These are phyloP conservation scores for Nematodospora anomalae DNA, from an alignment of 1,139 yeast genomes.

Conservation along the genomic window DNA sequence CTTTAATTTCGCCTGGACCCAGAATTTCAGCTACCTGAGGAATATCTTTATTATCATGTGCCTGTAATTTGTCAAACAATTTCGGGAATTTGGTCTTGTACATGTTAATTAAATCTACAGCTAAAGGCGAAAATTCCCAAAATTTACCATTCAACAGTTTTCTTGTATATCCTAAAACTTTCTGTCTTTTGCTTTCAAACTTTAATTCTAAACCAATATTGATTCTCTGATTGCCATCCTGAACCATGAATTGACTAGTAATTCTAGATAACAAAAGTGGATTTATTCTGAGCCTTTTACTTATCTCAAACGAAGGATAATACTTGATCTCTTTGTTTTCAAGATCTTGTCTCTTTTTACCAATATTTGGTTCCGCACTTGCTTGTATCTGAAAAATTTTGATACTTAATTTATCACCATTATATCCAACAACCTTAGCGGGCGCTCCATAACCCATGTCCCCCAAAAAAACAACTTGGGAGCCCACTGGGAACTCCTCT, in stretches of 20 bases:
- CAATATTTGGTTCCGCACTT: conserved; percentile 61
- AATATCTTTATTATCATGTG: conserved; percentile 19
- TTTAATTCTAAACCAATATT: conserved; percentile 86
- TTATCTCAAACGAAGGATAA: conserved; percentile 66
- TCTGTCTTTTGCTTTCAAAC: conserved; percentile 74
- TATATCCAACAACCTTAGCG: conserved; percentile 67
- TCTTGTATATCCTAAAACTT: conserved; percentile 85
- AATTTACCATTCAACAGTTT: conserved; percentile 51
- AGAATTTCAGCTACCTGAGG: conserved; percentile 29
- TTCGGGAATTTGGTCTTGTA: conserved; percentile 64
- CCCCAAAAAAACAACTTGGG: conserved; percentile 81
- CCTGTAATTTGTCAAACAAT: conserved; percentile 48
- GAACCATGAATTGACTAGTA: conserved; percentile 70
- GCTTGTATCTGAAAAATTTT: conserved; percentile 49
- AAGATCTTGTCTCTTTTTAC: conserved; percentile 53
- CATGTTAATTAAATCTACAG: conserved; percentile 62
- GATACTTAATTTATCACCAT: conserved; percentile 54
- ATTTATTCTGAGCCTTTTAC: conserved; percentile 56
- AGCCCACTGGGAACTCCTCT: conserved; percentile 75
- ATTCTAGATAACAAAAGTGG: conserved; percentile 73
- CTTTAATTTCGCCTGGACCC: conserved; percentile 34
- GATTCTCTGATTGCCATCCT: conserved; percentile 48
- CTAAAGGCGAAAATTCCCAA: conserved; percentile 85
- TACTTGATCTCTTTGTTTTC: conserved; percentile 62
- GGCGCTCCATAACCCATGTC: conserved; percentile 88